Evolutionary conservation across 2,329 filamentous ascomycete genomes (phyloP).

Genomic region (Monosporascus sp.): DNA sequence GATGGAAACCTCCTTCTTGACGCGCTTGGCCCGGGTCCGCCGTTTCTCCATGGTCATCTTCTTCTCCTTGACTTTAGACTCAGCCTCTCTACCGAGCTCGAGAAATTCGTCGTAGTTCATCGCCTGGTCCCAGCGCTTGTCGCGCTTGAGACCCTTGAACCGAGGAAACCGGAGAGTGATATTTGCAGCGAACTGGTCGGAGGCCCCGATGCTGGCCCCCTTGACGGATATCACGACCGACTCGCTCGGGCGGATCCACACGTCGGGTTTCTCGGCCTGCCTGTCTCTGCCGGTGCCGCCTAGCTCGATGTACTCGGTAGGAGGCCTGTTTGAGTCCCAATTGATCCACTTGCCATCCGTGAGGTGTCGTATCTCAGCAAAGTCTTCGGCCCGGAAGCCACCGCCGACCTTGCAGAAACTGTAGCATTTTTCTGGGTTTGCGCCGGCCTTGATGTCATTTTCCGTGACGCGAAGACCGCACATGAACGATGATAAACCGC

Average conservation of each 20-base stretch:
- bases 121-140: slow-evolving; percentile 78
- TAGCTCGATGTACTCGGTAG: slow-evolving; percentile 72
- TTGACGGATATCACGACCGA: slow-evolving; percentile 87
- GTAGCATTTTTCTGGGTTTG: slow-evolving; percentile 68
- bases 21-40: slow-evolving; percentile 52
- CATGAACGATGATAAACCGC: slow-evolving; percentile 78
- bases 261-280: slow-evolving; percentile 76
- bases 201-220: slow-evolving; percentile 69
- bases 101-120: slow-evolving; percentile 75
- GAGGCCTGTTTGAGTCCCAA: slow-evolving; percentile 75
- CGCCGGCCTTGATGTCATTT: slow-evolving; percentile 54
- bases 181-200: slow-evolving; percentile 71
- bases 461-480: slow-evolving; percentile 77
- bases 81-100: slow-evolving; percentile 61
- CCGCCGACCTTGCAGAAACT: slow-evolving; percentile 99
- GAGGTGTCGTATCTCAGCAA: slow-evolving; percentile 71
- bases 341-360: slow-evolving; percentile 90
- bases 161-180: slow-evolving; percentile 86
- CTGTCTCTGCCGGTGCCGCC: slow-evolving; percentile 72
- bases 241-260: slow-evolving; percentile 88
- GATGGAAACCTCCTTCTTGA: slow-evolving; percentile 66
- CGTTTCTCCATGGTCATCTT: slow-evolving; percentile 72
- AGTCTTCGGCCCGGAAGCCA: slow-evolving; percentile 80
- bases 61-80: slow-evolving; percentile 68
- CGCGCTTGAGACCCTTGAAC: slow-evolving; percentile 75